Evolutionary conservation across 2,329 filamentous ascomycete species (phyloP), one percentile per base, ranked within the genome.

Genomic region (Chrysoporthe deuterocubensis): DNA sequence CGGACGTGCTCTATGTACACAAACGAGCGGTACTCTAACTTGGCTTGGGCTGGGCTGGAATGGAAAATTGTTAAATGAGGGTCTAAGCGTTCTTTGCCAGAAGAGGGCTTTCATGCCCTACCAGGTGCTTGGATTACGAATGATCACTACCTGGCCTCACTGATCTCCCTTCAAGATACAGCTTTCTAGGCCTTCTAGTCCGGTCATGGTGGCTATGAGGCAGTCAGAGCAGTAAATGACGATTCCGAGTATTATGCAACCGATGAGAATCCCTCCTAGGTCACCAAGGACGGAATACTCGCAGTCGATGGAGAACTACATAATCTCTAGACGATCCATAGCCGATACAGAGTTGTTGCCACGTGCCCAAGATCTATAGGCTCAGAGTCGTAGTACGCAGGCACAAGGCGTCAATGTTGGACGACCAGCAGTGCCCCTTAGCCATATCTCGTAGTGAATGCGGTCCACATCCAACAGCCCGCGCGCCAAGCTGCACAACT

Each of bases 401-500:
- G 16, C 8, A 7, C n/a, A 3, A 11, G 21, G 42, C 37, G n/a
- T 44, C n/a, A 21, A 6, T 16, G 18, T 26, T 44, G 40, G 57
- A 43, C 40, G 37, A 60, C 37, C n/a, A 21, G 42, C 26, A 18
- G n/a, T 32, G 59, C 48, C 40, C 8, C 42, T 58, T 46, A 67
- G 65, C 37, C 18, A 16, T 62, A n/a, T 46, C 37, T 65, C 54
- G 52, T 34, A 32, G 52, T 61, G 46, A 58, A 26, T 11, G n/a
- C 18, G 18, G 6, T 6, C 69, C 64, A 69, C 3, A 65, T 37
- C 72, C 73, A 75, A 3, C 63, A 66, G 1, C 68, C 66, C 8
- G 73, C 52, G 40, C 71, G 71, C 73, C 75, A 79, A 2, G 69
- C 65, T 5, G 65, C 74, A 78, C 77, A 80, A 1, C 73, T 34